Evolutionary conservation across 768 basidiomycete species (phyloP).

Genomic region (Russula brevipes): DNA sequence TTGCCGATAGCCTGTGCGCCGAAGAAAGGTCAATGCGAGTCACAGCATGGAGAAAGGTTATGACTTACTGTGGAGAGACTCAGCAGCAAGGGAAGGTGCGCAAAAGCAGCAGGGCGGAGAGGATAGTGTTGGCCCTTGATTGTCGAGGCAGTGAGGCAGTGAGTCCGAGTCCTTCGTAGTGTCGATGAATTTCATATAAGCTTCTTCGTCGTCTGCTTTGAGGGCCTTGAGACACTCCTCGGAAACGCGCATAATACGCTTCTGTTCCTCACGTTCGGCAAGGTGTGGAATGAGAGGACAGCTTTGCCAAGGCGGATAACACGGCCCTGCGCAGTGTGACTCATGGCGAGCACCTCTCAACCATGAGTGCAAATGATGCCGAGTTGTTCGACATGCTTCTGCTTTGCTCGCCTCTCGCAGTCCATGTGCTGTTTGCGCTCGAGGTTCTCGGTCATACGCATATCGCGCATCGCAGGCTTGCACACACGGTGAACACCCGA

Average conservation of each 20-base stretch:
- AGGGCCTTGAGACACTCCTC: constrained; percentile 98
- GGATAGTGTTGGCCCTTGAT: too few relatives aligned
- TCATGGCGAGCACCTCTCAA: constrained; percentile 61
- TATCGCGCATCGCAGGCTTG: constrained; percentile 84
- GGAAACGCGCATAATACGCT: constrained; percentile 88
- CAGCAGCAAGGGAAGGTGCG: too few relatives aligned
- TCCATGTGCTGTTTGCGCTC: constrained; percentile 91
- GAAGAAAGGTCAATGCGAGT: too few relatives aligned
- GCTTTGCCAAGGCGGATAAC: constrained; percentile 61
- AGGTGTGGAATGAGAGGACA: constrained; percentile 80
- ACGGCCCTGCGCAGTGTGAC: constrained; percentile 55
- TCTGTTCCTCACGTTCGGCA: constrained; percentile 97
- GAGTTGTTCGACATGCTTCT: constrained; percentile 94
- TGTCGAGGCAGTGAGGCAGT: too few relatives aligned
- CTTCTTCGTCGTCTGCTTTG: constrained; percentile 97
- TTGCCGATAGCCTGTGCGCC: too few relatives aligned
- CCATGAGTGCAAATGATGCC: constrained; percentile 82
- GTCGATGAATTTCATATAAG: constrained; percentile 98
- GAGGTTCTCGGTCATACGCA: constrained; percentile 79
- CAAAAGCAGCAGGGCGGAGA: too few relatives aligned
- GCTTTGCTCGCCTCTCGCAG: constrained; percentile 89
- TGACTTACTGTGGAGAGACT: too few relatives aligned
- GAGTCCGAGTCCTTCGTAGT: constrained; percentile 75
- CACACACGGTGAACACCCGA: constrained; percentile 83
- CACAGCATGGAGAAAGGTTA: too few relatives aligned